Base-by-base conservation (phyloP, 2,329 filamentous ascomycete genomes). In the Bipolaris bicolor region DNA sequence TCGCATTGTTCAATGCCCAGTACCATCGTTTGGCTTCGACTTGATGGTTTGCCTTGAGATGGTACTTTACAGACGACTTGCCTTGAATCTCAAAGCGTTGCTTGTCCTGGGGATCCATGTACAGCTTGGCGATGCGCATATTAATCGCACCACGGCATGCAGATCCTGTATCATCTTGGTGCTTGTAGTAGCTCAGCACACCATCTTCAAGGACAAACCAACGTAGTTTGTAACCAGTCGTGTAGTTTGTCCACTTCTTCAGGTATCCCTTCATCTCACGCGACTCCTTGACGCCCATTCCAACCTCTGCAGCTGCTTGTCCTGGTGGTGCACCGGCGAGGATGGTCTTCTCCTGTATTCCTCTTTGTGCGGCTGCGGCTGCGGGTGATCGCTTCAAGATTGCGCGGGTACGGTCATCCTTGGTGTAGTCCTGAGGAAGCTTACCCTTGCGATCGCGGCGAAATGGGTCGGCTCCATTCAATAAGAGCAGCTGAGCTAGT, bases 181-280 rank as follows among this genome's bases (percentile, higher is more conserved):
- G 92, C 79, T 99, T 99, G 81, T 98, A 99, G 80, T 99, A 99
- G 77, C 95, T 98, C 65, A 99, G 78, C 11, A 99, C 94, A 11
- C 95, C 95, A 73, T 99, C 95, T 74, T 99, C 95, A 7, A 99
- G 85, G 13, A 98, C 95, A 73, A 99, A 99, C 93, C 94, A 99
- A 58, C 95, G 85, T 62, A 99, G 78, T 79, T 99, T 97, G 80
- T 97, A 99, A 7, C 95, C 95, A 73, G 91, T 93, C 20, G 94
- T 93, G 75, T 99, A 99, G 75, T 99, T 99, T 46, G 95, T 99
- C 95, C 95, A 99, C 77, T 99, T 99, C 80, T 97, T 98, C 55
- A 99, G 82, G 75, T 98, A 99, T 6, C 95, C 95, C 80, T 96
- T 97, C 91, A 99, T 98, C 78, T 98, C 94, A 46, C 93, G 86